Evolutionary conservation across 2,329 filamentous ascomycete species (phyloP), one percentile per base, ranked within the genome.

Genomic region (Neonectria ditissima): DNA sequence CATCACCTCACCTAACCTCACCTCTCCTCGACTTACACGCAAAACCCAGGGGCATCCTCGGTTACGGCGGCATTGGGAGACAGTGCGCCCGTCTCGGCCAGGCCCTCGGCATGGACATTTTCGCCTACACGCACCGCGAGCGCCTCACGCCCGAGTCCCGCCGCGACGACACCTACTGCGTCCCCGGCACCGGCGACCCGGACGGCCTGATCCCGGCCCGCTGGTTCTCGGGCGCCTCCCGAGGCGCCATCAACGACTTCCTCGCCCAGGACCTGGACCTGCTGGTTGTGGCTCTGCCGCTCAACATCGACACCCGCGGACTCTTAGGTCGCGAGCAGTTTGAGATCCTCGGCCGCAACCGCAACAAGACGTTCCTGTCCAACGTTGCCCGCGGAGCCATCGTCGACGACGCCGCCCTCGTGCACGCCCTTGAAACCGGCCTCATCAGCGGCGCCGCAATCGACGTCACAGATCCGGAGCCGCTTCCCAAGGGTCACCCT

Each of bases 381-480:
- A 93, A 93, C 69, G 88, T 93, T 53, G 85, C 88, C 0, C 83
- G 91, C 5, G 91, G 80, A 0, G 60, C 71, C 14, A 70, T 81
- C n/a, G 68, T 83, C 22, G 72, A 82, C 43, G 75, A 76, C 0
- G 74, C 82, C 10, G 88, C 86, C 0, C 76, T 93, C 37, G 80
- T 91, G 11, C 80, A 80, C 3, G 87, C 89, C 0, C 76, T 93
- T 8, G 71, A 79, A 26, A 61, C 69, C 4, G 77, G 73, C 14
- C 71, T 73, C 56, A 75, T 79, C 44, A 50, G 80, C 16, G 91
- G 90, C 11, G 91, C 91, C 0, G 90, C 90, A 3, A 75, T 93
- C 28, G 91, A 92, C 74, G 91, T 93, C 1, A 88, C 90, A 1
- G 89, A 93, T 65, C 91, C 90, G 0, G 91, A 93, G 74, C 91